phyloP scores from a whole-genome alignment of 768 basidiomycete species.

The Agrocybe praecox region DNA sequence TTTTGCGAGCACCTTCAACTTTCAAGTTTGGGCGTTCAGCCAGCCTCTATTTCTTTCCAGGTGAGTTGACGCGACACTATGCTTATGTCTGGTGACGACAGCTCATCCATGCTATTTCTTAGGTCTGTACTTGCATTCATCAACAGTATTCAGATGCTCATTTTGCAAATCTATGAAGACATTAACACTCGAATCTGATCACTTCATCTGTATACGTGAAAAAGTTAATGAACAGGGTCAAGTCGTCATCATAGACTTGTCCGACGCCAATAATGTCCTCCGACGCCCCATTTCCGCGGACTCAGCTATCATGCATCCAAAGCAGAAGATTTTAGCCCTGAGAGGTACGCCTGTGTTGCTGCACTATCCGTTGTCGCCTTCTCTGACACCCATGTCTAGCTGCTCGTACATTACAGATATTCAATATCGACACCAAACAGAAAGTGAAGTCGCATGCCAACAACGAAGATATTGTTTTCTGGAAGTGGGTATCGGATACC shows the following conservation, averaged over 20 bases:
- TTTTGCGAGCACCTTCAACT: slow-evolving; percentile 94
- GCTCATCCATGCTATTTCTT: slow-evolving; percentile 14
- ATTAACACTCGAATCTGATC: slow-evolving; percentile 95
- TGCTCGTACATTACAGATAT: slow-evolving; percentile 92
- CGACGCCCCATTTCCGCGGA: slow-evolving; percentile 97
- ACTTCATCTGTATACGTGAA: slow-evolving; percentile 97
- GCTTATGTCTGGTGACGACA: slow-evolving; percentile 34
- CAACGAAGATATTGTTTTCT: slow-evolving; percentile 94
- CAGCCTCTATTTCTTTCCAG: slow-evolving; percentile 96
- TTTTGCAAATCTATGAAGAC: slow-evolving; percentile 48
- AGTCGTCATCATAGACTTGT: slow-evolving; percentile 98
- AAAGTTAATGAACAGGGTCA: slow-evolving; percentile 94
- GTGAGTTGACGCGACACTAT: slow-evolving; percentile 49
- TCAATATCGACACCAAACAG: slow-evolving; percentile 96
- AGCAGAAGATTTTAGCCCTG: slow-evolving; percentile 94
- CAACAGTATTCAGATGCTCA: background rate
- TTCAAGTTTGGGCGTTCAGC: slow-evolving; percentile 94
- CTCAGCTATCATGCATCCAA: slow-evolving; percentile 97
- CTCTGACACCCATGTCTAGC: slow-evolving; percentile 50
- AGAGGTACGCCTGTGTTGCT: slow-evolving; percentile 61
- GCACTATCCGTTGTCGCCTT: background rate
- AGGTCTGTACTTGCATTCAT: slow-evolving; percentile 30
- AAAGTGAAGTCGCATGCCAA: slow-evolving; percentile 96
- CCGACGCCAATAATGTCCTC: slow-evolving; percentile 96
- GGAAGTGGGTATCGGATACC: slow-evolving; percentile 96